Percentiles rank a stretch among this genome's conserved stretches.
Evolutionary conservation across 441 rosid species (phyloP).

Genomic region (Manihot esculenta): DNA sequence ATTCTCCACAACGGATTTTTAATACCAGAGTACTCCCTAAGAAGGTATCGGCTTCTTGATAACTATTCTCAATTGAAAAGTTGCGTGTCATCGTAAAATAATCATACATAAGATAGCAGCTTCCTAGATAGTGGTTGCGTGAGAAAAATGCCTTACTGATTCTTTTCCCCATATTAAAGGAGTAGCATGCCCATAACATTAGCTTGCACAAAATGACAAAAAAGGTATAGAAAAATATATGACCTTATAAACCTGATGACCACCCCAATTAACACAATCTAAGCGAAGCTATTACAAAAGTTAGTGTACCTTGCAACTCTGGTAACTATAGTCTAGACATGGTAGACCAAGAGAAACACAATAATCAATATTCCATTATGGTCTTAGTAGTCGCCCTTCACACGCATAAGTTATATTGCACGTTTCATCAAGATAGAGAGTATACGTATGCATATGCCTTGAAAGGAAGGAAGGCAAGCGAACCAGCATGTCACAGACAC

Average conservation of each 20-base stretch:
- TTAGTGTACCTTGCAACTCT: neutral
- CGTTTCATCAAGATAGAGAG: slow-evolving; percentile 35
- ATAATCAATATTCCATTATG: slow-evolving; percentile 14
- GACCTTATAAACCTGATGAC: slow-evolving; percentile 1
- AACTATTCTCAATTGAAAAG: neutral
- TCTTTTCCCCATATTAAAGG: neutral
- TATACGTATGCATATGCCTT: slow-evolving; percentile 47
- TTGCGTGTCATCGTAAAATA: neutral
- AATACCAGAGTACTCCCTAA: too few species aligned
- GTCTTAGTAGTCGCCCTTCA: slow-evolving; percentile 31
- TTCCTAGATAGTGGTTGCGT: neutral
- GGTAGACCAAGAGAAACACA: slow-evolving; percentile 2
- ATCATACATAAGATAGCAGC: neutral
- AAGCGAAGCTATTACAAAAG: neutral
- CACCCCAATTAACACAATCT: neutral
- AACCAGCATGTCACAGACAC: slow-evolving; percentile 54
- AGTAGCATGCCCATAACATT: neutral
- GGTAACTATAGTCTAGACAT: neutral
- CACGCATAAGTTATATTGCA: slow-evolving; percentile 51
- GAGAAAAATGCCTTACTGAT: neutral
- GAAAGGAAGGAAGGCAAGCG: slow-evolving; percentile 54
- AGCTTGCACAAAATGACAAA: neutral
- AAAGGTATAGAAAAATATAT: neutral
- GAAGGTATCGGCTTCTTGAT: too few species aligned
- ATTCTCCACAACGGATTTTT: too few species aligned